Conservation (phyloP, 495 filamentous ascomycete genomes). For the Penicillium paradoxum region DNA sequence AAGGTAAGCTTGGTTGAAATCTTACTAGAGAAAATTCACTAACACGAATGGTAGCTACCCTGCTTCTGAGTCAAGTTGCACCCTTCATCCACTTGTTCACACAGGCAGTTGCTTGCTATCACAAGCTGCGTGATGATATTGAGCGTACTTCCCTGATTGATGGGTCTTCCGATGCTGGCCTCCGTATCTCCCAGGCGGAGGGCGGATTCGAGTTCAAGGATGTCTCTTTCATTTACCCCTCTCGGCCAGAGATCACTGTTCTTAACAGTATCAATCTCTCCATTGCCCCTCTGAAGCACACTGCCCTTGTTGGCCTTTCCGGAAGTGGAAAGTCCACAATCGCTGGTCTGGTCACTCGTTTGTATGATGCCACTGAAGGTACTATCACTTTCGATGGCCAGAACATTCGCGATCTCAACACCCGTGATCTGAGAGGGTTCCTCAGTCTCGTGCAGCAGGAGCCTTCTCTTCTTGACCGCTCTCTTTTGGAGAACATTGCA, state of each 20-base stretch:
- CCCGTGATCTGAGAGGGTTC: slow-evolving; percentile 50
- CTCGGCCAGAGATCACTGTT: slow-evolving; percentile 54
- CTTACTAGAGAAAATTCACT: not conserved
- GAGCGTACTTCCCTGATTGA: slow-evolving; percentile 49
- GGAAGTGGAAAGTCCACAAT: slow-evolving; percentile 72
- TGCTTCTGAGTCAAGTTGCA: slow-evolving; percentile 59
- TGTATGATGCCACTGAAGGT: slow-evolving; percentile 46
- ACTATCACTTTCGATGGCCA: slow-evolving; percentile 49
- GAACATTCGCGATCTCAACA: slow-evolving; percentile 51
- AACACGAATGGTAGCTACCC: slow-evolving; percentile 42
- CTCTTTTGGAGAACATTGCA: slow-evolving; percentile 65
- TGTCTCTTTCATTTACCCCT: slow-evolving; percentile 59
- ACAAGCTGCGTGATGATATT: slow-evolving; percentile 48
- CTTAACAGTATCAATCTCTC: slow-evolving; percentile 45
- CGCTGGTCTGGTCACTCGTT: slow-evolving; percentile 48
- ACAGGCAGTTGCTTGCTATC: slow-evolving; percentile 50
- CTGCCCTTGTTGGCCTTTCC: slow-evolving; percentile 64
- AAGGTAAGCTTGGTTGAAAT: slow-evolving; percentile 42
- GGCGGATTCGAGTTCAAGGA: slow-evolving; percentile 47
- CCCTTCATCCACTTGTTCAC: slow-evolving; percentile 58
- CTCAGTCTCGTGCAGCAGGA: slow-evolving; percentile 66
- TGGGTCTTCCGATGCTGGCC: slow-evolving; percentile 32
- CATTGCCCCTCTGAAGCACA: slow-evolving; percentile 53
- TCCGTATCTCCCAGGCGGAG: slow-evolving; percentile 33
- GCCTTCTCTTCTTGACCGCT: slow-evolving; percentile 57